Evolutionary conservation across 1,284 basidiomycete genomes (phyloP).

Genomic region (Papiliotrema terrestris): DNA sequence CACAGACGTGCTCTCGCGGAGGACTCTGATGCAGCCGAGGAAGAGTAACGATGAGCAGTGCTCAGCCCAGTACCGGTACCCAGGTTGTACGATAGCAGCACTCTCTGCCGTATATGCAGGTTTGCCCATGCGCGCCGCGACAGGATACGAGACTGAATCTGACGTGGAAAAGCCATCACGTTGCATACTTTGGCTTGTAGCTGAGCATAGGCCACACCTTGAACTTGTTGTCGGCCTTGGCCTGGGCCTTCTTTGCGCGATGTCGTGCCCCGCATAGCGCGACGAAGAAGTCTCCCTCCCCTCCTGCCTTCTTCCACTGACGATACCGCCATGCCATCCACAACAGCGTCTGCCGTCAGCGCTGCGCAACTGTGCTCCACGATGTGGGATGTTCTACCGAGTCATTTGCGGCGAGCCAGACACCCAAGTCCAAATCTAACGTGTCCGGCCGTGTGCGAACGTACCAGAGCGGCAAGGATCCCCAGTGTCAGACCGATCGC

Average conservation of each 20-base stretch:
- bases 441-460: neutral
- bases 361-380: too few species aligned
- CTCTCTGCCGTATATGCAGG: too few species aligned
- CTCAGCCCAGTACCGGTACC: neutral
- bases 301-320: constrained; percentile 24
- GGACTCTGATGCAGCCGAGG: constrained; percentile 1
- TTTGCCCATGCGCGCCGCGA: neutral
- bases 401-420: neutral
- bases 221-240: constrained; percentile 16
- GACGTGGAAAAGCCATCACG: neutral
- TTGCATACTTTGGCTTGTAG: constrained; percentile 9
- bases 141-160: neutral
- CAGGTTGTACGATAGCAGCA: too few species aligned
- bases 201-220: constrained; percentile 31
- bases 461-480: constrained; percentile 2
- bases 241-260: constrained; percentile 5
- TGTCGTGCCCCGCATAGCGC: constrained; percentile 18
- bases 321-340: constrained; percentile 20
- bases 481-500: constrained; percentile 5
- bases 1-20: neutral
- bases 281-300: constrained; percentile 18
- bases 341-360: constrained; percentile 12
- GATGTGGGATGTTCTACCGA: too few species aligned
- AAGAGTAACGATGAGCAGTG: neutral
- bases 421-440: neutral